Base-by-base conservation (phyloP, 2,329 filamentous ascomycete species). In the Aspergillus tubingensis region DNA sequence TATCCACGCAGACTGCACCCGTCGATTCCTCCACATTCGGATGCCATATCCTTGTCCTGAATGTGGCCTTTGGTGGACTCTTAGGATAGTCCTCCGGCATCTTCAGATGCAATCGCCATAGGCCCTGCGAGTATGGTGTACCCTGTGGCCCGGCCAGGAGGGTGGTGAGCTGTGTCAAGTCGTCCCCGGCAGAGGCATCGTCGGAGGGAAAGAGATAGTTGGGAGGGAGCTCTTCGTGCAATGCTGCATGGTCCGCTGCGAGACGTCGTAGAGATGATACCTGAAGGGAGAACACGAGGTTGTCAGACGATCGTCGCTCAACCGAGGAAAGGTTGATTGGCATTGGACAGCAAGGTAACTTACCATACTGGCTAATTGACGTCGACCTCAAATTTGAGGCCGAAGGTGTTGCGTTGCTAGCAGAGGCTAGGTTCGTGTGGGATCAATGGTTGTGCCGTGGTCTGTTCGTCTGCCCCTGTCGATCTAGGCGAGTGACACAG, bases 21-120 rank as follows among this genome's bases (percentile, higher is more conserved):
- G 83, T 85, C n/a, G 79, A 76, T 55, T 86, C 84, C 63, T 88
- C 86, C 53, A 88, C 83, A 67, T 88, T 88, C 0, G 86, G 86
- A 65, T 88, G 86, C 80, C 85, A 88, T 64, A 88, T 84, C 5
- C 81, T 79, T 2, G 86, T 88, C 57, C 80, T 81, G 69, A 88
- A 88, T 32, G 80, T 79, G 2, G 86, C 86, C 43, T 85, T 88
- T 50, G 76, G 79, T 54, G 73, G 79, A 62, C 72, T 81, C 61
- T 74, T 74, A 7, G 79, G 77, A 65, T 87, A 86, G n/a, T 80
- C 81, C 17, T 81, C 76, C 0, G 86, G 86, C 36, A 88, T 86
- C 49, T 82, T 81, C 50, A 88, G 78, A 65, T 85, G 83, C 1
- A 88, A 72, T 58, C 81, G 82, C 83, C 84, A 88, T 19, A 88